These are phyloP conservation scores for Chrysoporthe puriensis DNA, from an alignment of 2,329 filamentous ascomycete genomes.

Conservation along the genomic window DNA sequence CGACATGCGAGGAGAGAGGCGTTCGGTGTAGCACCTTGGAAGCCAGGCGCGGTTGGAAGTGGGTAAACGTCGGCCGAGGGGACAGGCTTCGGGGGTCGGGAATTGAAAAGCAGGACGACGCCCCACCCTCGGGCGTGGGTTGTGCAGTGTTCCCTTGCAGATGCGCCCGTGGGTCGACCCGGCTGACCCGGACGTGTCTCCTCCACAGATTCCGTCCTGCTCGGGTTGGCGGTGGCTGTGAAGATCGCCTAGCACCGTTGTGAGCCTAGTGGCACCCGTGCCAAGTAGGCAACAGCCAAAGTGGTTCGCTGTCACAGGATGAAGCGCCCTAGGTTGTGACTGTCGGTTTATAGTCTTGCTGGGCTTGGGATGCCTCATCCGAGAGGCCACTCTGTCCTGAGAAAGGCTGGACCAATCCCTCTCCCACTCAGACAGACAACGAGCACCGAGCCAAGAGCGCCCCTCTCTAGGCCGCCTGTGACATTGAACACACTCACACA, in stretches of 20 bases:
- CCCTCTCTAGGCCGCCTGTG: neutral
- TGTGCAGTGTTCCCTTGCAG: neutral
- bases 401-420: neutral
- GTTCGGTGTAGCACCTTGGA: neutral
- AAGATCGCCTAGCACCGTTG: slow-evolving; percentile 4
- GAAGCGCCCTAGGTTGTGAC: no score
- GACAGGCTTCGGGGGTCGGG: slow-evolving; percentile 12
- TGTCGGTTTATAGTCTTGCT: neutral
- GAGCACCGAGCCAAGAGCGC: neutral
- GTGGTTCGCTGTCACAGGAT: neutral
- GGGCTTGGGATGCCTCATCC: neutral
- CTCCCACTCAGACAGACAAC: neutral
- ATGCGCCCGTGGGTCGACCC: neutral
- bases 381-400: slow-evolving; percentile 1
- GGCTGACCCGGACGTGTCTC: slow-evolving; percentile 6
- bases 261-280: slow-evolving; percentile 4
- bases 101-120: neutral
- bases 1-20: neutral
- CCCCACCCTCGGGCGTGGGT: slow-evolving; percentile 15
- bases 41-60: neutral
- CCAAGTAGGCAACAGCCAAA: slow-evolving; percentile 4
- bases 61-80: neutral
- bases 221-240: slow-evolving; percentile 10
- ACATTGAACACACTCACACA: neutral
- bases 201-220: slow-evolving; percentile 4